Percentiles rank a stretch among this genome's conserved stretches.
Conservation (phyloP, 2,329 filamentous ascomycete species). For the Beauveria asiatica region DNA sequence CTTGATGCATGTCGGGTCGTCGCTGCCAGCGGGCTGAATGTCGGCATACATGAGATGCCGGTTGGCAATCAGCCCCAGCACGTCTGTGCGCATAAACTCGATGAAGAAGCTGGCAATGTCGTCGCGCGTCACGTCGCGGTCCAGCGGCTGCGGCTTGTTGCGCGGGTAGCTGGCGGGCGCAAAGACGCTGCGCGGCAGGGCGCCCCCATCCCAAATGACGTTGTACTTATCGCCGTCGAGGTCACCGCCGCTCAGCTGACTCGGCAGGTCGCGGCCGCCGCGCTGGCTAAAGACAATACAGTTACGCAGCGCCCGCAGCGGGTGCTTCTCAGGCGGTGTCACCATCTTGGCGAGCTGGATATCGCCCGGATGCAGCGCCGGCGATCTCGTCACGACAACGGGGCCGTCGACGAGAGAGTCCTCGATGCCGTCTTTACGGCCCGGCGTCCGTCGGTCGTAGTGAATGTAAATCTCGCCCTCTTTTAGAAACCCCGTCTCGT, state of each 20-base stretch:
- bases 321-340: constrained; percentile 50
- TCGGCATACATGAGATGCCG: constrained; percentile 59
- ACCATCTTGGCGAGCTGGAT: constrained; percentile 58
- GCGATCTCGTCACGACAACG: constrained; percentile 67
- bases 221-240: constrained; percentile 78
- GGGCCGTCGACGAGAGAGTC: constrained; percentile 25
- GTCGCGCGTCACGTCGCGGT: constrained; percentile 44
- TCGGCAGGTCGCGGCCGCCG: constrained; percentile 66
- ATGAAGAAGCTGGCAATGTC: constrained; percentile 80
- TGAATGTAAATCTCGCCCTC: constrained; percentile 63
- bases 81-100: constrained; percentile 62
- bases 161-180: constrained; percentile 62
- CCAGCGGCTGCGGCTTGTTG: constrained; percentile 47
- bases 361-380: constrained; percentile 75
- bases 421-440: constrained; percentile 19
- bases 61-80: constrained; percentile 56
- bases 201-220: constrained; percentile 59
- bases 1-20: constrained; percentile 38
- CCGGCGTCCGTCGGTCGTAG: constrained; percentile 32
- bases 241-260: constrained; percentile 71
- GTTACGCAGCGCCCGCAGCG: constrained; percentile 56
- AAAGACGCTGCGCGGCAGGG: constrained; percentile 36
- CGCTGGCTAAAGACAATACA: constrained; percentile 70
- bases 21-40: constrained; percentile 40
- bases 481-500: constrained; percentile 62